Evolutionary conservation across 352 stramenopile genomes (phyloP).

Genomic region (Phytophthora citrophthora): DNA sequence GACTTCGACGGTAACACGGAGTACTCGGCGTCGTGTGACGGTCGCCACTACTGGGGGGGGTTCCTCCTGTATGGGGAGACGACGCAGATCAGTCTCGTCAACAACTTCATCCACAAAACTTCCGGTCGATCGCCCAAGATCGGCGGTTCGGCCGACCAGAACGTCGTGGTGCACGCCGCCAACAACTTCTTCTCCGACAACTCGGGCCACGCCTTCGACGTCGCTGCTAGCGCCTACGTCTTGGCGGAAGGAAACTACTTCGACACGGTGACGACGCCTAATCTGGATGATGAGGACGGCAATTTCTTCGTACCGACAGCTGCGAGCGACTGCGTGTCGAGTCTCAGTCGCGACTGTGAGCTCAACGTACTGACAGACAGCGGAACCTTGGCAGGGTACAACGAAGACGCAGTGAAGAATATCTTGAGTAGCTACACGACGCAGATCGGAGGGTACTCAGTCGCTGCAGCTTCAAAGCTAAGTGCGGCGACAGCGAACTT

Average conservation of each 20-base stretch:
- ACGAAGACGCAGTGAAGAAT: conserved; percentile 19
- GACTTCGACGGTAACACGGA: conserved; percentile 23
- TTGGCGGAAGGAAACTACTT: conserved; percentile 37
- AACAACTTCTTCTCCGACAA: conserved; percentile 40
- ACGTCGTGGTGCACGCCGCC: conserved; percentile 32
- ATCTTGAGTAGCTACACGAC: conserved; percentile 22
- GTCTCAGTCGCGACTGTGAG: conserved; percentile 24
- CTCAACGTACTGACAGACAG: conserved; percentile 24
- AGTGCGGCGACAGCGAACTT: conserved; percentile 12
- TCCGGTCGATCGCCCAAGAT: conserved; percentile 51
- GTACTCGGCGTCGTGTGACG: conserved; percentile 39
- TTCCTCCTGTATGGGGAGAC: conserved; percentile 31
- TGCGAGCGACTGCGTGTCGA: conserved; percentile 14
- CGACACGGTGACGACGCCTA: conserved; percentile 23
- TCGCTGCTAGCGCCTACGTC: conserved; percentile 26
- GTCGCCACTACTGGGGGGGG: conserved; percentile 53
- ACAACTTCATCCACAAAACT: conserved; percentile 30
- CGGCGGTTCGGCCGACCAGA: conserved; percentile 25
- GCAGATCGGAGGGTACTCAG: conserved; percentile 19
- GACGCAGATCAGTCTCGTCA: conserved; percentile 39
- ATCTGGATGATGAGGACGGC: conserved; percentile 21
- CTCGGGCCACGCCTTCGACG: conserved; percentile 26
- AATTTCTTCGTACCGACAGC: conserved; percentile 29
- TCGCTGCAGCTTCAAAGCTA: conserved; percentile 19
- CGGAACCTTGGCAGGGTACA: conserved; percentile 22